Base-by-base conservation (phyloP, 2,329 filamentous ascomycete species). In the Fusarium mangiferae region DNA sequence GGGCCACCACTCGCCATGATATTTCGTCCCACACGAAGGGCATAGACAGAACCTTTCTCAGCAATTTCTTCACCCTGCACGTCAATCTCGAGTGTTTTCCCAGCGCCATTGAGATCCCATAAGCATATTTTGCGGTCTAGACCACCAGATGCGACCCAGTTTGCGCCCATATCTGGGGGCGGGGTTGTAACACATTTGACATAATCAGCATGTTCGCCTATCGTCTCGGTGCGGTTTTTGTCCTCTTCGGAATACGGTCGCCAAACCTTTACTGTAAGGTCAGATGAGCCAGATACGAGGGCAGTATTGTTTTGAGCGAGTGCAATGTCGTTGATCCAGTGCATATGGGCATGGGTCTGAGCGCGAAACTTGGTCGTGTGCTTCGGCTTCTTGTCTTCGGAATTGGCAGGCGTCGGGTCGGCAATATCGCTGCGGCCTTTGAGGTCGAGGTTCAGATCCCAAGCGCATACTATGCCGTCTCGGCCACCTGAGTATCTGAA, bases 11-110 rank as follows among this genome's bases (percentile, higher is more conserved):
- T 97, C 38, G 96, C 96, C 60, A 99, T 87, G 63, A 99, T 90
- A 68, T 89, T 93, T 57, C 92, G 91, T 52, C 92, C 94, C 3
- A 92, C 94, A 41, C 92, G 93, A 68, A 99, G 87, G 17, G 96
- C 94, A 82, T 99, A 99, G 7, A 99, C 92, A 30, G 96, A 98
- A 22, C 96, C 96, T 84, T 99, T 99, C 77, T 96, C 94, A 8
- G 89, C 88, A 48, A 91, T 90, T 79, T 97, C 95, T 75, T 97
- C 94, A 58, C 95, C 94, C 68, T 88, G 90, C 49, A 94, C 92
- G 78, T 97, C 91, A 63, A 99, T 97, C 79, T 95, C 93, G 39
- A 98, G 87, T 62, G 92, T 92, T 84, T 98, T 93, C 20, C 96
- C 96, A 11, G 88, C 92, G 58, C 96, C 95, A 80, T 93, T 94